A percentile compares a stretch with the other conserved stretches of the same genome.
Evolutionary conservation across 202 grass and related monocot genomes (phyloP).

Genomic region (Hordeum pubiflorum): DNA sequence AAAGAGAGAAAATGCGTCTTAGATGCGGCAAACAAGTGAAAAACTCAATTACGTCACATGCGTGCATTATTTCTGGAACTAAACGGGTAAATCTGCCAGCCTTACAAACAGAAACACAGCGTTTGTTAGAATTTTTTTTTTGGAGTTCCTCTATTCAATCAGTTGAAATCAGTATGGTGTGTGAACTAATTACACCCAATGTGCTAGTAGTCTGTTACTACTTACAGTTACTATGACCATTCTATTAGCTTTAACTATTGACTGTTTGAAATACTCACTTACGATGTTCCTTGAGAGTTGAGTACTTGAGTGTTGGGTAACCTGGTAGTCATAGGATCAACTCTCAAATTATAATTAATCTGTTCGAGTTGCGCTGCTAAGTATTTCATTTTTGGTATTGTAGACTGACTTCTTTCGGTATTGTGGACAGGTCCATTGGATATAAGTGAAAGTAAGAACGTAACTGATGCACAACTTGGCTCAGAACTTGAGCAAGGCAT

Average conservation of each 20-base stretch:
- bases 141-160: background rate
- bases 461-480: conserved; percentile 10
- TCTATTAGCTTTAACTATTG: background rate
- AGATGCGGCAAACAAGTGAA: background rate
- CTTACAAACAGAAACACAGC: background rate
- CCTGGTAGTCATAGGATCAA: background rate
- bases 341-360: background rate
- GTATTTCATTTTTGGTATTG: conserved; percentile 5
- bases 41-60: background rate
- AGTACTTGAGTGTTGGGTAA: background rate
- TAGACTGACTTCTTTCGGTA: conserved; percentile 33
- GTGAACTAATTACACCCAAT: background rate
- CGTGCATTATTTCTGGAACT: background rate
- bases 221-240: background rate
- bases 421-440: conserved; percentile 38
- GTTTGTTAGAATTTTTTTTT: background rate
- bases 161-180: background rate
- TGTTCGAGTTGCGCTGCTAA: background rate
- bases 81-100: background rate
- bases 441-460: conserved; percentile 30
- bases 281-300: background rate
- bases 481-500: conserved; percentile 30
- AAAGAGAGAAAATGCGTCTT: background rate
- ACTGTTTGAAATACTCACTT: conserved; percentile 4
- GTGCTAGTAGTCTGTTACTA: background rate